Percentiles rank a stretch among this genome's conserved stretches.
Conservation (phyloP, 2,329 filamentous ascomycete species). For the Ceratocystis diversiconidia region DNA sequence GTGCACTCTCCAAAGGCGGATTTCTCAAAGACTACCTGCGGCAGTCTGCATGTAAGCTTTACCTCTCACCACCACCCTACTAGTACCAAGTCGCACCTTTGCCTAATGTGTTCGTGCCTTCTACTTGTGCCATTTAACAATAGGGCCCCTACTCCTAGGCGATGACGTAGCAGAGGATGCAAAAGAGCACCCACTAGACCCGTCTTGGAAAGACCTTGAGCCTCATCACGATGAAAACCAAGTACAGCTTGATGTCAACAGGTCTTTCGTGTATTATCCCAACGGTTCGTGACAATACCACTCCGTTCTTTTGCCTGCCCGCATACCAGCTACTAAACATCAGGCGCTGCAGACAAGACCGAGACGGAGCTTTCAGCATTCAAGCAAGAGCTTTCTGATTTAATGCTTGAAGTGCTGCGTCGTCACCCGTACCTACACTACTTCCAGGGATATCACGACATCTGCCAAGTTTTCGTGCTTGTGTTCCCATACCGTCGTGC, state of each 20-base stretch:
- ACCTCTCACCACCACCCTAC: conserved; percentile 3
- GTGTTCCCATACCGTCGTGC: conserved; percentile 51
- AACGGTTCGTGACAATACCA: conserved; percentile 40
- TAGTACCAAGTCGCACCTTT: background rate
- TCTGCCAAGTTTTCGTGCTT: conserved; percentile 85
- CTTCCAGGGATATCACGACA: conserved; percentile 98
- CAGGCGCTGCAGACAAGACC: conserved; percentile 23
- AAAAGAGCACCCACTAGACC: conserved; percentile 1
- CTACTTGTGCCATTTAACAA: background rate
- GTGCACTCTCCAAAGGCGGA: conserved; percentile 52
- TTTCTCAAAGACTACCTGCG: conserved; percentile 55
- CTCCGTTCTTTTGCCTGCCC: conserved; percentile 8
- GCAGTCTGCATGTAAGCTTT: conserved; percentile 58
- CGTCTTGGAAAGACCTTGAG: conserved; percentile 47
- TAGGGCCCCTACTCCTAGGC: conserved; percentile 51
- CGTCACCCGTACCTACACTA: conserved; percentile 75
- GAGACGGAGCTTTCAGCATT: conserved; percentile 53
- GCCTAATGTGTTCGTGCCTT: background rate
- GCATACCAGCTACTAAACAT: background rate
- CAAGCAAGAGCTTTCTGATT: conserved; percentile 60
- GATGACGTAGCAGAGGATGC: conserved; percentile 20
- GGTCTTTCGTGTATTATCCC: conserved; percentile 96
- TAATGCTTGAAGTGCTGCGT: conserved; percentile 72
- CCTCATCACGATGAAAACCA: conserved; percentile 81
- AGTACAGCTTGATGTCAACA: conserved; percentile 79